These are phyloP conservation scores for Hygrocybe punicea DNA, from an alignment of 768 basidiomycete species.

Conservation along the genomic window DNA sequence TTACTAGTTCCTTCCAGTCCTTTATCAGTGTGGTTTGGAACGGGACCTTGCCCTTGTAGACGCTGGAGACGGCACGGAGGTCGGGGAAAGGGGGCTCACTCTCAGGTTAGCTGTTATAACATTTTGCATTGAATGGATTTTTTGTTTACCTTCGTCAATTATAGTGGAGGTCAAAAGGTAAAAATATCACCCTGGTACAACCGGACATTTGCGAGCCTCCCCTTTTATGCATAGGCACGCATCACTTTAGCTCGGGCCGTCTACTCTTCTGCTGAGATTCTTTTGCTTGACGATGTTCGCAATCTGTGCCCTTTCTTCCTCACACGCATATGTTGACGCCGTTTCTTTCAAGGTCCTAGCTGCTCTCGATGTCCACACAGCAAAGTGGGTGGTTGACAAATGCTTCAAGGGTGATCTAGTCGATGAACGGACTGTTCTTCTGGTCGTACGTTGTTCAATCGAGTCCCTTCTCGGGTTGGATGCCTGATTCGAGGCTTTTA, in stretches of 20 bases:
- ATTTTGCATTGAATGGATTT: background rate
- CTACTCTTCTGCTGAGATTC: constrained; percentile 51
- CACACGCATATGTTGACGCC: constrained; percentile 8
- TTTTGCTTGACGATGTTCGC: constrained; percentile 68
- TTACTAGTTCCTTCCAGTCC: constrained; percentile 35
- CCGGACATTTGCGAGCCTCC: background rate
- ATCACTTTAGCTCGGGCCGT: constrained; percentile 46
- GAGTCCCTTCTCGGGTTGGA: too few relatives aligned
- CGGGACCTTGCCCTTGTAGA: constrained; percentile 67
- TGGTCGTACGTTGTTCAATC: constrained; percentile 76
- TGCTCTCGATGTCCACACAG: constrained; percentile 55
- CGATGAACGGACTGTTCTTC: constrained; percentile 72
- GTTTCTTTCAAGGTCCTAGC: background rate
- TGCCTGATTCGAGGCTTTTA: background rate
- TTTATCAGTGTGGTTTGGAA: constrained; percentile 71
- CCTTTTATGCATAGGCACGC: constrained; percentile 40
- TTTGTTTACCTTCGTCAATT: background rate
- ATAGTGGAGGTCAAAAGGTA: constrained; percentile 46
- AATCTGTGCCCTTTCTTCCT: constrained; percentile 54
- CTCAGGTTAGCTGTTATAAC: constrained; percentile 27
- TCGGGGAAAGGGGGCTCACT: constrained; percentile 68
- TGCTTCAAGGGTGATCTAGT: constrained; percentile 80
- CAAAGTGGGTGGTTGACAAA: constrained; percentile 74
- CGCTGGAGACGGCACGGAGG: constrained; percentile 66
- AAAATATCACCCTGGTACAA: background rate